Conservation (phyloP, 1,139 yeast genomes). For the Debaryomyces singareniensis region DNA sequence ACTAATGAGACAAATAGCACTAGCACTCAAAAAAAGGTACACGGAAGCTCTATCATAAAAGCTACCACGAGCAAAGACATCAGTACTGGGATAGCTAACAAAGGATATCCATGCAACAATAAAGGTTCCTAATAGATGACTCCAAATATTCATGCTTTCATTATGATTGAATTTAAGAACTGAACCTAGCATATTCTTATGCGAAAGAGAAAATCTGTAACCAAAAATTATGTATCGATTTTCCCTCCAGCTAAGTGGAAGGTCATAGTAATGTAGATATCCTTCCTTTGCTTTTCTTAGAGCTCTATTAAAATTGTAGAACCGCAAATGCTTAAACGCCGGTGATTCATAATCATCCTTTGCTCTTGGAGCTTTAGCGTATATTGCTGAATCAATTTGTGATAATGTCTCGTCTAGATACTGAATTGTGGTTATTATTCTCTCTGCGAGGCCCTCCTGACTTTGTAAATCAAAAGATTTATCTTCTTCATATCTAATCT, state of each 20-base stretch:
- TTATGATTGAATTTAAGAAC: slow-evolving; percentile 63
- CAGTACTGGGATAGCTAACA: slow-evolving; percentile 56
- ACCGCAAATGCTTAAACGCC: slow-evolving; percentile 36
- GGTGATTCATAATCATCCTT: slow-evolving; percentile 23
- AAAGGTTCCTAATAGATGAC: slow-evolving; percentile 70
- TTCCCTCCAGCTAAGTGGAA: slow-evolving; percentile 92
- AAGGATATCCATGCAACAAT: slow-evolving; percentile 51
- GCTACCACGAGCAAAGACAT: slow-evolving; percentile 33
- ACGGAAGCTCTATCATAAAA: slow-evolving; percentile 48
- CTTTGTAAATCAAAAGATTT: slow-evolving; percentile 12
- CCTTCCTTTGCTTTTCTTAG: slow-evolving; percentile 43
- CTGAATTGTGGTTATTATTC: slow-evolving; percentile 47
- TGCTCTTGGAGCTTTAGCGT: slow-evolving; percentile 27
- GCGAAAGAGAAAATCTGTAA: slow-evolving; percentile 73
- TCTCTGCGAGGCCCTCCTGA: slow-evolving; percentile 33
- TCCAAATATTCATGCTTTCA: slow-evolving; percentile 92
- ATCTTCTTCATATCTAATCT: slow-evolving; percentile 11
- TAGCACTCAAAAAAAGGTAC: slow-evolving; percentile 62
- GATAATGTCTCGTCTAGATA: slow-evolving; percentile 51
- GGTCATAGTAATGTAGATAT: slow-evolving; percentile 73
- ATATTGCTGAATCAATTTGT: slow-evolving; percentile 45
- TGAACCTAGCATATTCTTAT: slow-evolving; percentile 50
- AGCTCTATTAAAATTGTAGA: slow-evolving; percentile 59
- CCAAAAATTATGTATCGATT: slow-evolving; percentile 81
- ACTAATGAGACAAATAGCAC: slow-evolving; percentile 68